Evolutionary conservation across 2,329 filamentous ascomycete species (phyloP), one percentile per base, ranked within the genome.

Genomic region (Microthyrium microscopicum): DNA sequence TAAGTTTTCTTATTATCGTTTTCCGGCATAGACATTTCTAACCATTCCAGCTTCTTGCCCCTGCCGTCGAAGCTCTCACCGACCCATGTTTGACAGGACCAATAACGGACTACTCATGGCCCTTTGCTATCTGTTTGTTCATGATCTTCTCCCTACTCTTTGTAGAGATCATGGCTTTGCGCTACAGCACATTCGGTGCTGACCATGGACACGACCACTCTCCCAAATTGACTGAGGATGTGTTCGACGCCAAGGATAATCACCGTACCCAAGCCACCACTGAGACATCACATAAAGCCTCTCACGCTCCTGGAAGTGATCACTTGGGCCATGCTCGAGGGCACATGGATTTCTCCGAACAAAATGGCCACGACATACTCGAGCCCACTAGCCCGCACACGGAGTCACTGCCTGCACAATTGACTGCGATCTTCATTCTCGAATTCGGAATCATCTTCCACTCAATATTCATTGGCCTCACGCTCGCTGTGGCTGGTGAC

Each of bases 391-490:
- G n/a, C n/a, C 9, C 13, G 22, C 9, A 13, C 9, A 42, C 28
- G n/a, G 59, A 62, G 20, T 60, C 60, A 31, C 80, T 89, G 45
- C 67, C 73, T 13, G 75, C 79, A 1, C 84, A 93, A 53, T 69
- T 94, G 50, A 84, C 82, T 1, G 77, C 75, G 28, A 71, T 94
- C 46, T 84, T 92, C 58, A 89, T 94, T 48, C 77, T 95, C 42
- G 87, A 95, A 48, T 94, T 94, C 44, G 87, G 85, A 40, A 80
- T 95, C 49, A 74, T 95, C 49, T 94, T 95, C 57, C 85, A 93
- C 61, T 87, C 79, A 42, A 67, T 94, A 47, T 91, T 94, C 56
- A 87, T 95, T 42, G 87, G 87, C 19, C 67, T 94, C 18, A 93
- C 82, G 1, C 70, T 76, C 16, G 70, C 68, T 5, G 70, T 74